phyloP scores from a whole-genome alignment of 352 stramenopile species.

The Blastocystis sp. region DNA sequence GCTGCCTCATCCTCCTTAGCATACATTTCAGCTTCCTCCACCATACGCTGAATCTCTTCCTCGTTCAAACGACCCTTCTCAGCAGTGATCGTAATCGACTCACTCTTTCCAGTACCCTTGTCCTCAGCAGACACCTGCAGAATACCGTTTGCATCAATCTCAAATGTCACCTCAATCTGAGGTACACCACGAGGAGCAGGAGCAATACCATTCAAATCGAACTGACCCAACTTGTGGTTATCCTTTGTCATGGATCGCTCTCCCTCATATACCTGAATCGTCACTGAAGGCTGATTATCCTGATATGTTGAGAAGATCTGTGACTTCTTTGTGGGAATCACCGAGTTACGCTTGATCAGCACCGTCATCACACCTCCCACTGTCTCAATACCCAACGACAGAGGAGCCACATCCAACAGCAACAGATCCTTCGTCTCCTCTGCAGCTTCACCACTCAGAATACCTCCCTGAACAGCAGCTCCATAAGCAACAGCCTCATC shows the following conservation, averaged over 20 bases:
- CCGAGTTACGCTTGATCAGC: slow-evolving; percentile 94
- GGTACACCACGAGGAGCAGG: slow-evolving; percentile 90
- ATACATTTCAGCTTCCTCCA: slow-evolving; percentile 91
- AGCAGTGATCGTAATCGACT: slow-evolving; percentile 96
- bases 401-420: slow-evolving; percentile 91
- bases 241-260: slow-evolving; percentile 98
- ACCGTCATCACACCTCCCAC: slow-evolving; percentile 99
- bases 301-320: slow-evolving; percentile 97
- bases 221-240: slow-evolving; percentile 97
- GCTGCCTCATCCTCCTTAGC: slow-evolving; percentile 92
- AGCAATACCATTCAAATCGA: slow-evolving; percentile 92
- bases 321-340: slow-evolving; percentile 96
- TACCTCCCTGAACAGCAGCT: slow-evolving; percentile 86
- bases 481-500: slow-evolving; percentile 97
- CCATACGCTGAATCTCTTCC: slow-evolving; percentile 98
- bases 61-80: slow-evolving; percentile 94
- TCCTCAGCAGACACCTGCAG: no score
- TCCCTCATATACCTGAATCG: slow-evolving; percentile 93
- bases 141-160: no score
- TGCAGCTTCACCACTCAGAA: slow-evolving; percentile 80
- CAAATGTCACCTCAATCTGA: slow-evolving; percentile 97
- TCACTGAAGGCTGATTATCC: slow-evolving; percentile 89
- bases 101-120: no score
- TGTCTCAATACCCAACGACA: slow-evolving; percentile 92
- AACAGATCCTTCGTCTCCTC: slow-evolving; percentile 86